Base-by-base conservation (phyloP, 2,329 filamentous ascomycete genomes). In the Hymenoscyphus infarciens region DNA sequence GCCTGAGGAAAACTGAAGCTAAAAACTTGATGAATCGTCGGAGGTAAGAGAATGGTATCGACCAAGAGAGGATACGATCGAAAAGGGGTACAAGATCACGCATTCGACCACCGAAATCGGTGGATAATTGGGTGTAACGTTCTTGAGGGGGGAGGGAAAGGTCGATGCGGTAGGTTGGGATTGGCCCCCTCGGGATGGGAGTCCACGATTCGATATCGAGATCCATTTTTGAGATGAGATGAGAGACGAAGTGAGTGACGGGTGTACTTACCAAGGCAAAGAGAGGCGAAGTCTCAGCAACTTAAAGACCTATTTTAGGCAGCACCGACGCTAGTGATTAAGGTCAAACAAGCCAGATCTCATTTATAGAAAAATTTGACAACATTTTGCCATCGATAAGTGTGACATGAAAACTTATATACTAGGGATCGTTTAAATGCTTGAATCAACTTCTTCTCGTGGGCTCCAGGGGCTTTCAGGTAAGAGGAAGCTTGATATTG, bases 141-240 rank as follows among this genome's bases (percentile, higher is more conserved):
- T 81, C 71, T 31, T 74, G 70, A 1, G 84, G 83, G 0, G 82
- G 78, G 2, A 80, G 77, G 1, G 82, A 82, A 2, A 87, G 77
- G 66, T 87, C 80, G 66, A 87, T 85, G 13, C 67, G 76, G 69
- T 79, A 81, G 10, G 71, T 68, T 7, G 79, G 79, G 16, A 72
- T 70, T 8, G 67, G 57, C 13, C 57, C 57, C 11, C 57, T 42
- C 3, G 31, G 33, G 15, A 49, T 49, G 8, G 42, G 42, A 25
- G 42, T 10, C 42, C 42, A 49, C 6, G 42, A 49, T 49, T 49
- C 42, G 42, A 49, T 49, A 22, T 49, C 42, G 42, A 49, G 42
- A 19, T 49, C 42, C 42, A 49, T 49, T 11, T 25, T 49, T 49
- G 42, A 22, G 42, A 22, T 10, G n/a, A n/a, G 3, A 45, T 8